Base-by-base conservation (phyloP, 148 eudicot genomes). In the Diospyros lotus region DNA sequence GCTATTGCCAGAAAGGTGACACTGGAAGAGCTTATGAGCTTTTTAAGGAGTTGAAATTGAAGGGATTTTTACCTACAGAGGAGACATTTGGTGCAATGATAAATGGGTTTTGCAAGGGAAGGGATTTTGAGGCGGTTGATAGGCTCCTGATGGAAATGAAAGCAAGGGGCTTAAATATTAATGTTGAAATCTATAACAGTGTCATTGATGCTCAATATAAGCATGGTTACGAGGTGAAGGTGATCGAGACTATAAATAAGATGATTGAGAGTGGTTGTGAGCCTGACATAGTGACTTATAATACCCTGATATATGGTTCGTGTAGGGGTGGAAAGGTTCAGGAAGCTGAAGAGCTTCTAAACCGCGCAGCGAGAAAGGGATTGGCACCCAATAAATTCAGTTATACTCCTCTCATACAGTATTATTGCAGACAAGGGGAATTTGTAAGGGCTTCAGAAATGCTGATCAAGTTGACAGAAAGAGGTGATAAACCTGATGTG, bases 31-130 rank as follows among this genome's bases (percentile, higher is more conserved):
- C 89, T 14, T 40, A 73, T 68, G 59, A 48, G 73, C 69, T 95
- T 73, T 80, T 90, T 11, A 68, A 75, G 71, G 89, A 86, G 80
- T 84, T 95, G 91, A 89, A 95, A 77, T 46, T 64, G 53, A 89
- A 83, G 73, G 96, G 91, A 5, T 84, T 89, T 86, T 81, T 95
- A 74, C 94, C 90, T 56, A 81, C 84, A 5, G 84, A 84, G 14
- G 90, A 89, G 86, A 95, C 98, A 2, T 95, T 87, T 75, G 97
- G 96, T 48, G 91, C 91, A 28, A 44, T 95, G 70, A 84, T 95
- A 18, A 84, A 81, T 74, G 97, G 91, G 59, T 76, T 80, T 75
- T 92, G 96, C 56, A 92, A 79, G 75, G 73, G 55, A 58, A 91
- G 96, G 64, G 71, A 81, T 58, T 95, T 95, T 73, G 84, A 71